Evolutionary conservation across 1,284 basidiomycete genomes (phyloP).

Genomic region (Ceratobasidium sp.): DNA sequence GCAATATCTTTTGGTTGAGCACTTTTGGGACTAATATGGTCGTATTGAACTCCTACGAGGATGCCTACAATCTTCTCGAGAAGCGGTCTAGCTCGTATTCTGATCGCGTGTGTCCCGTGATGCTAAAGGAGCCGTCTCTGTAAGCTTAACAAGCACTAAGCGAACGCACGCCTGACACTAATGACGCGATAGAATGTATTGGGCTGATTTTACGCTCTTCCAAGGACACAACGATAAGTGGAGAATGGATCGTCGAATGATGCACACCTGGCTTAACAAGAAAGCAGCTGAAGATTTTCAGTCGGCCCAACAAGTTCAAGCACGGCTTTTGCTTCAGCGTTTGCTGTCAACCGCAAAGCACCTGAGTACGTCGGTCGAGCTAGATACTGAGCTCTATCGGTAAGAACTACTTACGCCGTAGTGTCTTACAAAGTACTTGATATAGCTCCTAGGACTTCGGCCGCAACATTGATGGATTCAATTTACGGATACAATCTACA

Average conservation of each 20-base stretch:
- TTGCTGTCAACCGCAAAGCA: conserved; percentile 10
- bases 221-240: conserved; percentile 44
- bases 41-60: conserved; percentile 59
- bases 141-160: not conserved
- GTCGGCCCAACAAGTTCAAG: conserved; percentile 48
- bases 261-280: conserved; percentile 54
- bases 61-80: conserved; percentile 60
- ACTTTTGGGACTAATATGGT: conserved; percentile 59
- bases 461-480: not conserved
- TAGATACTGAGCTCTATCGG: conserved; percentile 10
- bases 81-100: conserved; percentile 61
- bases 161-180: too few relatives aligned
- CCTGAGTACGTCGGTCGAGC: not conserved
- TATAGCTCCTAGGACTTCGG: not conserved
- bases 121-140: conserved; percentile 49
- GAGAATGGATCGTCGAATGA: conserved; percentile 52
- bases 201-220: not conserved
- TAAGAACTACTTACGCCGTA: not conserved
- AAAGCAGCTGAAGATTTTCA: conserved; percentile 45
- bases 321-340: conserved; percentile 11
- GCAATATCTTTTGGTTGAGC: conserved; percentile 58
- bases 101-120: conserved; percentile 53
- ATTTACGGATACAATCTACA: conserved; percentile 18
- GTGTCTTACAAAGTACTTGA: not conserved
- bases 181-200: conserved; percentile 5